phyloP scores from a whole-genome alignment of 1,284 basidiomycete species.

The Meira miltonrushii region DNA sequence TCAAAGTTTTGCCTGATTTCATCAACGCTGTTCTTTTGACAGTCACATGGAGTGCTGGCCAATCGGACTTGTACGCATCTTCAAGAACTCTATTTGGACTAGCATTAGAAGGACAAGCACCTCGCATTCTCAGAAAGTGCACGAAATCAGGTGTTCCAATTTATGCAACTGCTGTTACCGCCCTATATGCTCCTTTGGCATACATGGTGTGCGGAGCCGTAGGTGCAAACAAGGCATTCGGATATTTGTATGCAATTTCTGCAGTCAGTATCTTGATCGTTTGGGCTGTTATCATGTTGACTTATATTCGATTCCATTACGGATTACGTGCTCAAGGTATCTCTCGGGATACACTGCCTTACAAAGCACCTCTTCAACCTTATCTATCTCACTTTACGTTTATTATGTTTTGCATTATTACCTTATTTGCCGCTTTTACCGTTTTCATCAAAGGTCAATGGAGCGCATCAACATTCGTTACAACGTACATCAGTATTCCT shows the following conservation, averaged over 20 bases:
- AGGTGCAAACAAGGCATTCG: constrained; percentile 60
- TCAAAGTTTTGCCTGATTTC: constrained; percentile 53
- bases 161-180: constrained; percentile 64
- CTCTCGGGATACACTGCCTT: constrained; percentile 57
- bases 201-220: constrained; percentile 61
- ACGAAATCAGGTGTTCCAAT: constrained; percentile 70
- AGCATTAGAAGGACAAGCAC: constrained; percentile 69
- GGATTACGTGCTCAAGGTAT: constrained; percentile 62
- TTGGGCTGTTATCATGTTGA: constrained; percentile 74
- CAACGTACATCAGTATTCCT: constrained; percentile 69
- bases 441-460: constrained; percentile 43
- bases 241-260: constrained; percentile 59
- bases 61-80: constrained; percentile 73
- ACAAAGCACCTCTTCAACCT: constrained; percentile 56
- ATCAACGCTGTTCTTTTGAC: constrained; percentile 75
- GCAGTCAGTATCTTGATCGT: constrained; percentile 67
- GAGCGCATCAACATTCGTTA: constrained; percentile 65
- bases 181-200: constrained; percentile 64
- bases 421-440: constrained; percentile 54
- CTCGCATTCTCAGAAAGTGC: constrained; percentile 64
- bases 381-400: constrained; percentile 40
- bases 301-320: constrained; percentile 69
- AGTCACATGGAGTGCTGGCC: constrained; percentile 79
- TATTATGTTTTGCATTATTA: constrained; percentile 26
- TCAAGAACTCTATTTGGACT: constrained; percentile 64